Base-by-base conservation (phyloP, 768 basidiomycete species). In the Tulasnella sp. region DNA sequence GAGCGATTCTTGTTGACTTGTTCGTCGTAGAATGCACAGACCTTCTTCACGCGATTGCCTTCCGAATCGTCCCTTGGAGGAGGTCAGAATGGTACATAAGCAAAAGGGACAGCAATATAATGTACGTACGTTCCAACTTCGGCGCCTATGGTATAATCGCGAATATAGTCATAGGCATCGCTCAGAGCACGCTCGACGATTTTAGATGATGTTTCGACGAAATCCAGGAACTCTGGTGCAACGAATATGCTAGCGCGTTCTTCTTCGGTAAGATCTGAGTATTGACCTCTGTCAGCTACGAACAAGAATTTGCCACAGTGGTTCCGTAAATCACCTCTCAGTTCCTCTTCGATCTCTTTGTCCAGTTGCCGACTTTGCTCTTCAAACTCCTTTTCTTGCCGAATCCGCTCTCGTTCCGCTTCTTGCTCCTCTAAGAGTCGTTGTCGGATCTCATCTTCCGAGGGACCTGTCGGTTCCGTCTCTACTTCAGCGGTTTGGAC, bases 141-240 rank as follows among this genome's bases (percentile, higher is more conserved):
- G 9, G 95, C 88, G 34, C 93, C 94, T 75, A 97, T 90, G n/a
- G 94, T 94, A 84, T 99, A 99, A 87, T 99, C 98, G 44, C 94
- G 92, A 83, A 96, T 95, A 83, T 99, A 98, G 85, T 99, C 98
- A 85, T 99, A 99, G 40, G 91, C 91, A 84, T 99, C 98, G 84
- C 95, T 98, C 81, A 99, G 87, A 31, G 97, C 98, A 75, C 98
- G 89, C 85, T 99, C 96, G 16, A 98, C 91, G 72, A 99, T 96
- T 87, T 97, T 97, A 31, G 95, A 96, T 12, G 96, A 97, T 83
- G 94, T 92, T 84, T 98, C 96, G 22, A 99, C 92, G 85, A 99
- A 99, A 82, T 96, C 94, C 22, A 94, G 86, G 85, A 99, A 98
- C 84, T 96, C 96, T 0, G 96, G 95, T 11, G 93, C 93, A n/a